These are phyloP conservation scores for Auriscalpium vulgare DNA, from an alignment of 768 basidiomycete species.

Conservation along the genomic window DNA sequence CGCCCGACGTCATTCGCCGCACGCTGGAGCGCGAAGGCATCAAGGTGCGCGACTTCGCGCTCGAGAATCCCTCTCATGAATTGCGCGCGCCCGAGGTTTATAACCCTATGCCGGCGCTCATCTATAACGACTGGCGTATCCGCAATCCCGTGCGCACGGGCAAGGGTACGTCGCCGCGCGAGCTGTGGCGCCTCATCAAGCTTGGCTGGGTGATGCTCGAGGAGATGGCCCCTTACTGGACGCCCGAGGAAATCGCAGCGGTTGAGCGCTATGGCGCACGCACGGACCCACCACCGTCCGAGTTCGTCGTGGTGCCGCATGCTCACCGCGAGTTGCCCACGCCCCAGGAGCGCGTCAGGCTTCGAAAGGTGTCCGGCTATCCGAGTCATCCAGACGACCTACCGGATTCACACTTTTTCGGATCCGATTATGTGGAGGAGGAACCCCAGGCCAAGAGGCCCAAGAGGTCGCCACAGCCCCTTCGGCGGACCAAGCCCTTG, in stretches of 20 bases:
- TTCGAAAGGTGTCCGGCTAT: slow-evolving; percentile 12
- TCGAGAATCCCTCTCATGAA: slow-evolving; percentile 11
- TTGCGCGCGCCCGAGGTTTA: slow-evolving; percentile 19
- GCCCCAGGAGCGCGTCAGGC: slow-evolving; percentile 14
- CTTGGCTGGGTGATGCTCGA: slow-evolving; percentile 20
- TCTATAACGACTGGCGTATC: slow-evolving; percentile 22
- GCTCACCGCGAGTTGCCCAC: slow-evolving; percentile 14
- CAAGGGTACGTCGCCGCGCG: slow-evolving; percentile 13
- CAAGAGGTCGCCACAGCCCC: not conserved
- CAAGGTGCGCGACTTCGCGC: slow-evolving; percentile 26
- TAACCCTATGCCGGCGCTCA: slow-evolving; percentile 17
- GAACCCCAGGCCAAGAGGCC: slow-evolving; percentile 3
- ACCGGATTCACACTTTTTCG: slow-evolving; percentile 18
- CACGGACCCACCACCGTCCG: slow-evolving; percentile 16
- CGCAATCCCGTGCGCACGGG: slow-evolving; percentile 9
- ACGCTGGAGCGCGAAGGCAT: slow-evolving; percentile 18
- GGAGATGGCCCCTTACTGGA: slow-evolving; percentile 19
- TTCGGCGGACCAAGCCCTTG: slow-evolving; percentile 2
- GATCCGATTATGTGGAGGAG: not conserved
- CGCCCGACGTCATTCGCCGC: not conserved
- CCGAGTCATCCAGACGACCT: slow-evolving; percentile 9
- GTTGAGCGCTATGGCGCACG: slow-evolving; percentile 16
- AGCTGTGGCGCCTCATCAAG: slow-evolving; percentile 20
- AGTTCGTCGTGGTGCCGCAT: slow-evolving; percentile 12
- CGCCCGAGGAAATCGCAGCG: slow-evolving; percentile 12